Conservation (phyloP, 495 filamentous ascomycete species). For the Penicillium coprophilum region DNA sequence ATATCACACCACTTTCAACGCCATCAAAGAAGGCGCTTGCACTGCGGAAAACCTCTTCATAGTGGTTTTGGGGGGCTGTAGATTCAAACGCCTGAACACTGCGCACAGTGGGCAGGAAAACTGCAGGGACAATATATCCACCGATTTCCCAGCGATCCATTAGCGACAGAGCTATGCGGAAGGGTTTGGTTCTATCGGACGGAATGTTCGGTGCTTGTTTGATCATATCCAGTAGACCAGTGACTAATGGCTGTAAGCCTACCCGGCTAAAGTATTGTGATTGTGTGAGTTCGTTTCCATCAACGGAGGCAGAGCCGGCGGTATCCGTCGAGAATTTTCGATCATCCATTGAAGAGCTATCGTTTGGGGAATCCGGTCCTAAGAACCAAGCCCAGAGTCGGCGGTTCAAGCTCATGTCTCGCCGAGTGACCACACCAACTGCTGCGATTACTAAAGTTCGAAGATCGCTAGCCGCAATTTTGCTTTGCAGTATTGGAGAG, state of each 20-base stretch:
- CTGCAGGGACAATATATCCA: slow-evolving; percentile 76
- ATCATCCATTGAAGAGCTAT: slow-evolving; percentile 47
- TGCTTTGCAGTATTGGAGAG: slow-evolving; percentile 74
- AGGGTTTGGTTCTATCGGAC: slow-evolving; percentile 77
- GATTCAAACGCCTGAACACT: slow-evolving; percentile 71
- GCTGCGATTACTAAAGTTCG: slow-evolving; percentile 80
- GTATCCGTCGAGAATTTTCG: slow-evolving; percentile 48
- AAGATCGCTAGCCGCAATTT: slow-evolving; percentile 68
- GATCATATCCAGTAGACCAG: slow-evolving; percentile 77
- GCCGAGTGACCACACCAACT: slow-evolving; percentile 74
- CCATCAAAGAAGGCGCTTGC: slow-evolving; percentile 96
- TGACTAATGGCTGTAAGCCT: slow-evolving; percentile 70
- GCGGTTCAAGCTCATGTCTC: slow-evolving; percentile 96
- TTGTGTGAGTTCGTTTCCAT: slow-evolving; percentile 45
- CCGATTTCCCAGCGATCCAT: slow-evolving; percentile 99
- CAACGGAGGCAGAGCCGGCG: slow-evolving; percentile 43
- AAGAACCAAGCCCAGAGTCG: slow-evolving; percentile 96
- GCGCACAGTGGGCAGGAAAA: slow-evolving; percentile 84
- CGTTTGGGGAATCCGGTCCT: slow-evolving; percentile 67
- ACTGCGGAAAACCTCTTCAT: slow-evolving; percentile 85
- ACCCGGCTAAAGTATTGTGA: slow-evolving; percentile 75
- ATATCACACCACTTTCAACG: slow-evolving; percentile 91
- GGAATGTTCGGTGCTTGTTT: slow-evolving; percentile 52
- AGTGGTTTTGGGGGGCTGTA: slow-evolving; percentile 59
- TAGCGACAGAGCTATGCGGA: slow-evolving; percentile 86